These are phyloP conservation scores for Ochetophila trinervis DNA, from an alignment of 306 rosid genomes.

Conservation along the genomic window DNA sequence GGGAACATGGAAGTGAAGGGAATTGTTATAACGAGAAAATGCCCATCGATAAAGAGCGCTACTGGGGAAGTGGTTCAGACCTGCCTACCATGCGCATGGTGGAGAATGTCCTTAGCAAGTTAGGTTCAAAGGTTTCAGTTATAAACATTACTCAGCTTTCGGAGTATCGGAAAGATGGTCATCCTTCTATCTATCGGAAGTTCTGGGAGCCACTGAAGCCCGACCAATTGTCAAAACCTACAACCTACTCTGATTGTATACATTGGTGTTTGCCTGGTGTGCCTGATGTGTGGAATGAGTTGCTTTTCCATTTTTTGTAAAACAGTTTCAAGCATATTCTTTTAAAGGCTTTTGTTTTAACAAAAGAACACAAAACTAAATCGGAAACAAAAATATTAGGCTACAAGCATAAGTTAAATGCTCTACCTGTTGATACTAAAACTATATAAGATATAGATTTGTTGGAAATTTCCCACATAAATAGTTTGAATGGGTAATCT, in stretches of 20 bases:
- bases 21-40: slow-evolving; percentile 71
- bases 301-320: slow-evolving; percentile 68
- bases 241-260: slow-evolving; percentile 89
- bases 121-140: slow-evolving; percentile 68
- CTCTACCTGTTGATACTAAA: too few relatives aligned
- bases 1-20: slow-evolving; percentile 69
- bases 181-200: slow-evolving; percentile 87
- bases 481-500: too few relatives aligned
- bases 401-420: too few relatives aligned
- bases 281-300: slow-evolving; percentile 94
- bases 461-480: too few relatives aligned
- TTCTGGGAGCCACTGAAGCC: slow-evolving; percentile 85
- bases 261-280: slow-evolving; percentile 99
- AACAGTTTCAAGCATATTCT: neutral
- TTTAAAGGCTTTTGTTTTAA: neutral
- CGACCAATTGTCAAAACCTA: slow-evolving; percentile 66
- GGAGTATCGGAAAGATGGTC: slow-evolving; percentile 89
- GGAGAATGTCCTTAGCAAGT: slow-evolving; percentile 53
- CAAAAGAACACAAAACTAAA: neutral
- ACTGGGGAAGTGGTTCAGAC: slow-evolving; percentile 99
- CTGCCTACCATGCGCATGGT: slow-evolving; percentile 65
- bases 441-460: too few relatives aligned
- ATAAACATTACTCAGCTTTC: slow-evolving; percentile 89
- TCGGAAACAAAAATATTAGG: slow-evolving; percentile 1
- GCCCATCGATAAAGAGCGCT: slow-evolving; percentile 60